Percentiles rank a stretch among this genome's conserved stretches.
These are phyloP conservation scores for Eimeria falciformis DNA, from an alignment of 169 alveolate genomes.

Conservation along the genomic window DNA sequence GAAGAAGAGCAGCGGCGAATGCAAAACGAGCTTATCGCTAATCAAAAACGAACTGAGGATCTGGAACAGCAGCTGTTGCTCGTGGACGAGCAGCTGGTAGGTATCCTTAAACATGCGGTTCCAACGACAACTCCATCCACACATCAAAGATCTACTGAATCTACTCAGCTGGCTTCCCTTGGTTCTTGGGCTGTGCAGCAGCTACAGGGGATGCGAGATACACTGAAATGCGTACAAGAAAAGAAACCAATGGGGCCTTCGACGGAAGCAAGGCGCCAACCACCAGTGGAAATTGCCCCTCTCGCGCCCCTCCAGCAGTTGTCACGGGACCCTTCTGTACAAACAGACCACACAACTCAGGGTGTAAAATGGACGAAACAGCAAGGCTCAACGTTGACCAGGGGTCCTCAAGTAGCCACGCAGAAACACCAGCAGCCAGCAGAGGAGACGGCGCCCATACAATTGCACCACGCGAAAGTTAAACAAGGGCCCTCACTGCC, in stretches of 20 bases:
- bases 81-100: constrained; percentile 52
- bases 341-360: not conserved
- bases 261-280: constrained; percentile 56
- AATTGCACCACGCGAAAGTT: too few relatives aligned
- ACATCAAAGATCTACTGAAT: constrained; percentile 18
- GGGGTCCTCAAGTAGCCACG: too few relatives aligned
- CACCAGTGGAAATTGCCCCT: constrained; percentile 35
- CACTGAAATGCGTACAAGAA: constrained; percentile 26
- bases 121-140: not conserved
- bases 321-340: constrained; percentile 30
- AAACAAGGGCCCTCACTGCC: not conserved
- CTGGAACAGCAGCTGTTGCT: constrained; percentile 56
- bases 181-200: constrained; percentile 46
- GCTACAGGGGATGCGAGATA: constrained; percentile 69
- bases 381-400: too few relatives aligned
- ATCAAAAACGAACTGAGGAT: constrained; percentile 45
- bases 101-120: constrained; percentile 38
- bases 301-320: constrained; percentile 55
- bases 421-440: too few relatives aligned
- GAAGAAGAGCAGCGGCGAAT: constrained; percentile 47
- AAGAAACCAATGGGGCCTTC: constrained; percentile 51
- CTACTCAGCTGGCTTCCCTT: constrained; percentile 35
- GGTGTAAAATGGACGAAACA: not conserved
- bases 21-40: constrained; percentile 59
- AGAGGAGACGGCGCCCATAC: too few relatives aligned